Base-by-base conservation (phyloP, 1,284 basidiomycete genomes). In the Ustilago crameri region DNA sequence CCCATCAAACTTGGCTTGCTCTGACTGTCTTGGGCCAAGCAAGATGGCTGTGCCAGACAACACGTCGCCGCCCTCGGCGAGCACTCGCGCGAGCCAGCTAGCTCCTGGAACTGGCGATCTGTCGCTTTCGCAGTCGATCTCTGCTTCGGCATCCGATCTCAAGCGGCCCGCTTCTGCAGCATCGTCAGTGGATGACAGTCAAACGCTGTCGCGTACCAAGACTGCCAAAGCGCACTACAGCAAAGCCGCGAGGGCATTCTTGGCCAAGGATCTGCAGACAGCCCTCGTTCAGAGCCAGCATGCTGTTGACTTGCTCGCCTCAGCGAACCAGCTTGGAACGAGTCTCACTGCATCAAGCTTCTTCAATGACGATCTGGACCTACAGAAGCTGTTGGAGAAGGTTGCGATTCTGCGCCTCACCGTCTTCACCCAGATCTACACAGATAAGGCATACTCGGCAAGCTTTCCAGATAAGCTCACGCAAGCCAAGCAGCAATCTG, bases 181-280 rank as follows among this genome's bases (percentile, higher is more conserved):
- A 5, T 64, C 65, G 3, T 58, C 56, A 2, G 23, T 48, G 34
- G 60, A 60, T 7, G 65, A 62, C 15, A 65, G 57, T 26, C 65
- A 61, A 35, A 51, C 55, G 9, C 48, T 68, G 18, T 69, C 73
- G 15, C 51, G 55, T 15, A 71, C 53, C 41, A 63, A 63, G 54
- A 50, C 57, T 3, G 69, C 69, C 47, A 67, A 58, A 46, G 10
- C 59, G 15, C 60, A 64, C 23, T 71, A 68, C 30, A 54, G 60
- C 15, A 56, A 44, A 48, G 60, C 73, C 15, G 74, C 75, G n/a
- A 52, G 67, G 14, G 68, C 72, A 5, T 79, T 79, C 44, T 53
- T 79, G 4, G 70, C 63, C 26, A 75, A 73, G 48, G 62, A 78
- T 38, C 52, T 76, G 32, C 55, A 53, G 4, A 52, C 51, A 3